A percentile compares a stretch with the other conserved stretches of the same genome.
Conservation (phyloP, 495 filamentous ascomycete genomes). For the Trichocladium antarcticum region DNA sequence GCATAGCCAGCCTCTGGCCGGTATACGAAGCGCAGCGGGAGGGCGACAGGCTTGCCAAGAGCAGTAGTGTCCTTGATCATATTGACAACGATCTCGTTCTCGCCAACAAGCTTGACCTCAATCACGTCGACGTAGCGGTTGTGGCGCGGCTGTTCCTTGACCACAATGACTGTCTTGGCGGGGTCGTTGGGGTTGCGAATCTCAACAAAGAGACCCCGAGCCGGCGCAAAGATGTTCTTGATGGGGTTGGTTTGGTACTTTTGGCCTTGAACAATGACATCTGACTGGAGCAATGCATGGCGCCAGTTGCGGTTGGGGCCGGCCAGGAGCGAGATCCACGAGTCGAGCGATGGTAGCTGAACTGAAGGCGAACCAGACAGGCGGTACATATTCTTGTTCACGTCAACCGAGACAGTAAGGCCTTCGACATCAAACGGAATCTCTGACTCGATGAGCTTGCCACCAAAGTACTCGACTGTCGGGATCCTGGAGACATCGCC, state of each 20-base stretch:
- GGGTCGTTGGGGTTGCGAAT: slow-evolving; percentile 69
- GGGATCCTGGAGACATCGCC: slow-evolving; percentile 65
- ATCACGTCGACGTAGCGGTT: slow-evolving; percentile 68
- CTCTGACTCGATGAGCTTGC: slow-evolving; percentile 55
- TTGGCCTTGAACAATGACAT: slow-evolving; percentile 88
- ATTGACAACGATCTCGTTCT: slow-evolving; percentile 70
- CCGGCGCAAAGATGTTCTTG: slow-evolving; percentile 77
- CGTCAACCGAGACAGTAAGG: slow-evolving; percentile 62
- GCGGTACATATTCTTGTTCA: slow-evolving; percentile 66
- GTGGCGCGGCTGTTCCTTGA: slow-evolving; percentile 52
- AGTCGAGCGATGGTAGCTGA: slow-evolving; percentile 61
- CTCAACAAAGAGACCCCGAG: slow-evolving; percentile 77
- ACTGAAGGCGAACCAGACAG: slow-evolving; percentile 58
- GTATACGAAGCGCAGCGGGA: slow-evolving; percentile 81
- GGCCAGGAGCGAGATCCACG: slow-evolving; percentile 84
- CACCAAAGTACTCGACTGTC: slow-evolving; percentile 87
- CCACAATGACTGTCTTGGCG: slow-evolving; percentile 64
- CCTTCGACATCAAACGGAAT: slow-evolving; percentile 62
- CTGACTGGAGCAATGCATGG: slow-evolving; percentile 92
- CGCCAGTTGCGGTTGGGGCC: slow-evolving; percentile 78
- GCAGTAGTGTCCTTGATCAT: slow-evolving; percentile 86
- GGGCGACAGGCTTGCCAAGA: slow-evolving; percentile 59
- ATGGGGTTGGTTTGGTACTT: slow-evolving; percentile 96
- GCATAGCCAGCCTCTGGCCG: slow-evolving; percentile 90
- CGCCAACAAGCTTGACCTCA: slow-evolving; percentile 61